phyloP scores from a whole-genome alignment of 2,329 filamentous ascomycete genomes.

The Xylariales sp. region DNA sequence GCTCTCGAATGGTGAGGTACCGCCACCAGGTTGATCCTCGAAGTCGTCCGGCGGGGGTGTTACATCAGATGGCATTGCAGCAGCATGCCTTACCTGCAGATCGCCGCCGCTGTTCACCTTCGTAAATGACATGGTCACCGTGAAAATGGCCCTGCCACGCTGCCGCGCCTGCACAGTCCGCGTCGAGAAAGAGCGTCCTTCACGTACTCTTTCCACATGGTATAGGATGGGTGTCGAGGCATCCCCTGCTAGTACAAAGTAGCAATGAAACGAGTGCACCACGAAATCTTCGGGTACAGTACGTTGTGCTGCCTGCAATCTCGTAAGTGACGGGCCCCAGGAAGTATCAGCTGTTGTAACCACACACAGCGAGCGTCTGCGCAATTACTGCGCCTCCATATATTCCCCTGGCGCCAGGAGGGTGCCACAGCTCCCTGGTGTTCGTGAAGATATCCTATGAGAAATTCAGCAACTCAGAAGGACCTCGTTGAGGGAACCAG shows the following conservation, averaged over 20 bases:
- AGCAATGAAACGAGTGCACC: slow-evolving; percentile 97
- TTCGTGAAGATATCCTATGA: slow-evolving; percentile 88
- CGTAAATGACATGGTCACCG: slow-evolving; percentile 87
- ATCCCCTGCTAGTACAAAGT: slow-evolving; percentile 91
- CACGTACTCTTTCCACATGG: slow-evolving; percentile 89
- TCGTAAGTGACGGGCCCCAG: not conserved
- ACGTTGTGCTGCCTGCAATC: slow-evolving; percentile 76
- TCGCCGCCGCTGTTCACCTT: slow-evolving; percentile 53
- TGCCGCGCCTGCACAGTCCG: slow-evolving; percentile 95
- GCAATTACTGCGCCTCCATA: slow-evolving; percentile 92
- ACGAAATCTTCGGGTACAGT: slow-evolving; percentile 79
- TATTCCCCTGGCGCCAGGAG: slow-evolving; percentile 84
- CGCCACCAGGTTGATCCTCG: slow-evolving; percentile 39
- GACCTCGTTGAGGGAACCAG: too few species aligned
- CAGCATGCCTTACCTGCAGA: slow-evolving; percentile 59
- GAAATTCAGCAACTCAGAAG: slow-evolving; percentile 3
- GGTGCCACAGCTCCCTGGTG: slow-evolving; percentile 85
- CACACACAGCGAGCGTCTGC: slow-evolving; percentile 46
- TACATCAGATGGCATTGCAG: slow-evolving; percentile 47
- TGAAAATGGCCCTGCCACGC: slow-evolving; percentile 85
- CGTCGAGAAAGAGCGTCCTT: slow-evolving; percentile 85
- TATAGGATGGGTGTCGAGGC: slow-evolving; percentile 82
- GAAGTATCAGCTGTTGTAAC: not conserved
- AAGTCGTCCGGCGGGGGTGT: slow-evolving; percentile 35
- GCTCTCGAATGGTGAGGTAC: slow-evolving; percentile 44